Evolutionary conservation across 805 yeast species (phyloP).

Genomic region (Metschnikowia sp.): DNA sequence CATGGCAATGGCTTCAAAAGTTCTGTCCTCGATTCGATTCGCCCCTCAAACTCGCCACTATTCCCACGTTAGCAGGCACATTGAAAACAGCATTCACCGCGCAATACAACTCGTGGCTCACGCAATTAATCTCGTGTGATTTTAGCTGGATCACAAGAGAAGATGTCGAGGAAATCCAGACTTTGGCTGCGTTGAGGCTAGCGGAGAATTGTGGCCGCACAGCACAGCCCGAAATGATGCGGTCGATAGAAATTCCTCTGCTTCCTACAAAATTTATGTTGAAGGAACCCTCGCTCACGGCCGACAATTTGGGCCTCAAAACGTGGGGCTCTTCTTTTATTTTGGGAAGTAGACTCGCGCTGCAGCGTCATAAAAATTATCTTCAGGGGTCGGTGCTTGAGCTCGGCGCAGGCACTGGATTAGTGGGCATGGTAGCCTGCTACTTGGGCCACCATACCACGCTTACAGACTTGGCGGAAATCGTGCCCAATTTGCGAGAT

Average conservation of each 20-base stretch:
- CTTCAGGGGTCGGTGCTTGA: conserved; percentile 49
- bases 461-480: conserved; percentile 79
- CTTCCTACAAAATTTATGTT: conserved; percentile 32
- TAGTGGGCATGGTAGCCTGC: conserved; percentile 73
- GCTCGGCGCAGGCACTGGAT: conserved; percentile 94
- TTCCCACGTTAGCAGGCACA: conserved; percentile 27
- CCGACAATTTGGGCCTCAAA: conserved; percentile 84
- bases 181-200: conserved; percentile 59
- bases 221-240: conserved; percentile 67
- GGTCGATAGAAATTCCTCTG: conserved; percentile 45
- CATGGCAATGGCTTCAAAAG: conserved; percentile 44
- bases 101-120: conserved; percentile 46
- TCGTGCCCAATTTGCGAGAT: conserved; percentile 59
- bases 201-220: conserved; percentile 84
- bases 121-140: conserved; percentile 46
- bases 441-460: conserved; percentile 46
- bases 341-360: conserved; percentile 50
- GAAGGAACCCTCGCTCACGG: conserved; percentile 81
- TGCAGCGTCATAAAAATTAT: conserved; percentile 10
- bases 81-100: conserved; percentile 27
- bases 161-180: conserved; percentile 42
- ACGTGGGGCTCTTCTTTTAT: conserved; percentile 94
- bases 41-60: conserved; percentile 18
- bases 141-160: conserved; percentile 44
- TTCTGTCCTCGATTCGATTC: conserved; percentile 33